Evolutionary conservation across 2,329 filamentous ascomycete genomes (phyloP).

Genomic region (Microcyclospora pomicola): DNA sequence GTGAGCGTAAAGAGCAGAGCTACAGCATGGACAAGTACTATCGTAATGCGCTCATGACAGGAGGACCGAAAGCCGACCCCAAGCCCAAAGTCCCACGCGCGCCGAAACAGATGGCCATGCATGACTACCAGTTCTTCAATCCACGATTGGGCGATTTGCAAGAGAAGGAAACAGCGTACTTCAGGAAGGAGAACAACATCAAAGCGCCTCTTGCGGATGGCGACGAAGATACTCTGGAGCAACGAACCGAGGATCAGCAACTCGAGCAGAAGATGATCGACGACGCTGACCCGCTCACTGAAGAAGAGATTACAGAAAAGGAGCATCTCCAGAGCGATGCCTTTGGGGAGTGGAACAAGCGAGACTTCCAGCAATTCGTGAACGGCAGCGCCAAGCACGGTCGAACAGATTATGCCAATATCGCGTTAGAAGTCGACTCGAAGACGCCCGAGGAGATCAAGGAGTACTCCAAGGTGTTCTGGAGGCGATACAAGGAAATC

Average conservation of each 20-base stretch:
- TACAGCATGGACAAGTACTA: conserved; percentile 99
- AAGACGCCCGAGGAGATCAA: conserved; percentile 78
- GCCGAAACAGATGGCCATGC: conserved; percentile 79
- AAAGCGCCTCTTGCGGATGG: conserved; percentile 85
- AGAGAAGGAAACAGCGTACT: conserved; percentile 89
- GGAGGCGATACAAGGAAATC: conserved; percentile 87
- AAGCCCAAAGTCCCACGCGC: conserved; percentile 94
- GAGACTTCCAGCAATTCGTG: conserved; percentile 96
- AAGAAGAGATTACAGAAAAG: conserved; percentile 82
- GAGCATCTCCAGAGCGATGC: conserved; percentile 66
- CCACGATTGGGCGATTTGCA: conserved; percentile 72
- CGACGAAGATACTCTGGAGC: conserved; percentile 70
- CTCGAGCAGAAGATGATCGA: conserved; percentile 88
- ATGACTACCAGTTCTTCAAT: conserved; percentile 97
- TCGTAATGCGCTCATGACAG: conserved; percentile 73
- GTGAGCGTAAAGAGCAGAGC: conserved; percentile 92
- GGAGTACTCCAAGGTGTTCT: conserved; percentile 87
- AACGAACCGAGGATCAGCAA: conserved; percentile 75
- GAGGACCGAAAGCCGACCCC: conserved; percentile 62
- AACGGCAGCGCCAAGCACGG: conserved; percentile 91
- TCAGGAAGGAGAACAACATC: conserved; percentile 91
- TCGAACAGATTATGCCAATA: conserved; percentile 69
- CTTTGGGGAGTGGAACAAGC: conserved; percentile 88
- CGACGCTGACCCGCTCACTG: conserved; percentile 72
- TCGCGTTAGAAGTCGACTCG: conserved; percentile 80